phyloP scores from a whole-genome alignment of 305 asterid species.

The Solanum hybrid region DNA sequence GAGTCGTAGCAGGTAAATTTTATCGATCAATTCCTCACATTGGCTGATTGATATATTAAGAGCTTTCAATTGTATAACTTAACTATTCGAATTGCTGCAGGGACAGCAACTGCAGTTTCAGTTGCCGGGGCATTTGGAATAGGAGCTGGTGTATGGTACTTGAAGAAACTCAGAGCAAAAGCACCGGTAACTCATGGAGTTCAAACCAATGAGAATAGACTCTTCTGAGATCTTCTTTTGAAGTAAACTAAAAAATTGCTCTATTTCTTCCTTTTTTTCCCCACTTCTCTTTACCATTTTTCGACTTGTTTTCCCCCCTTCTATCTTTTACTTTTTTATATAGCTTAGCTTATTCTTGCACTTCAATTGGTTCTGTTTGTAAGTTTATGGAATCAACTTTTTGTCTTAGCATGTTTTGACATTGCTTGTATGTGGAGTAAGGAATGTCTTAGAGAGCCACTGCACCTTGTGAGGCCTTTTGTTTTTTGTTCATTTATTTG shows the following conservation, averaged over 20 bases:
- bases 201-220: conserved; percentile 74
- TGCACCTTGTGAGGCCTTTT: background rate
- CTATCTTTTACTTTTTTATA: background rate
- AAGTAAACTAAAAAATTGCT: background rate
- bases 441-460: background rate
- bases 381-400: background rate
- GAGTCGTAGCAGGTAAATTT: conserved; percentile 54
- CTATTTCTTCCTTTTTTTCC: background rate
- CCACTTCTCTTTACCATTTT: background rate
- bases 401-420: background rate
- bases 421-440: background rate
- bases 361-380: background rate
- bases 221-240: conserved; percentile 26
- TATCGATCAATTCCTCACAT: background rate
- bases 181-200: conserved; percentile 93
- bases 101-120: conserved; percentile 59
- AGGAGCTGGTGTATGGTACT: conserved; percentile 83
- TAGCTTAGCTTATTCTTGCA: background rate
- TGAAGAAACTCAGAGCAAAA: conserved; percentile 58
- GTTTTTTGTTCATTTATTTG: background rate
- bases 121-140: conserved; percentile 68
- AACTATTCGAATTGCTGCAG: conserved; percentile 12
- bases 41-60: background rate
- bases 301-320: background rate
- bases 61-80: background rate